Base-by-base conservation (phyloP, 768 basidiomycete genomes). In the Cystofilobasidium bisporidii region DNA sequence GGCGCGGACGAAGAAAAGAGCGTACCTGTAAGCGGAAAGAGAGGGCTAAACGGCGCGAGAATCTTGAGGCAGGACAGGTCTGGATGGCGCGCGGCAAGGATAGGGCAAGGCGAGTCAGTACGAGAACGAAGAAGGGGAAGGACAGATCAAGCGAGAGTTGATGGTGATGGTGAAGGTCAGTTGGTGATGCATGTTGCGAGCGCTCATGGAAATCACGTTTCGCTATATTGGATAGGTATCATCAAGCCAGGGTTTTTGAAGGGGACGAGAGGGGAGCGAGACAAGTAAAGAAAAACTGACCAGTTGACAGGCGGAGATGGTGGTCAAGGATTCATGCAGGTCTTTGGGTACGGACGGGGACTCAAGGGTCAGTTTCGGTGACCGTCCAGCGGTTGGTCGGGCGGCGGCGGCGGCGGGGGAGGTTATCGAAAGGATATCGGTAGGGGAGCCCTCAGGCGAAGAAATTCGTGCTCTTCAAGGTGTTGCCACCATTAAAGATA, bases 401-500 rank as follows among this genome's bases (percentile, higher is more conserved):
- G 53, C 28, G 3, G 50, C 24, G 53, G 9, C 14, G 53, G 53
- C 3, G 14, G 53, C 12, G 53, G 4, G 3, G 53, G 30, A 30
- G 53, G 53, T 30, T 15, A 17, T 56, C n/a, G 48, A n/a, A n/a
- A n/a, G n/a, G n/a, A n/a, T n/a, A 24, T 36, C 6, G 36, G 36
- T 26, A 32, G 28, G 20, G 30, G 53, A 56, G 53, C 53, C 53
- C 53, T 56, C 53, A 56, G 53, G 11, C 28, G 53, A 56, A 56
- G 53, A 56, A 56, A 56, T 56, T 56, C 53, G 53, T 56, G 53
- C 53, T 56, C 53, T 56, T 30, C 53, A 56, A 30, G 53, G 53
- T 56, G 28, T 56, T 56, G 26, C 53, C 28, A 56, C 53, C 50
- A 56, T 30, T 56, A 28, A 32, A 56, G 53, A 56, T 56, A 56